Percentiles rank a stretch among this genome's conserved stretches.
phyloP scores from a whole-genome alignment of 2,329 filamentous ascomycete species.

The Alternaria dauci region DNA sequence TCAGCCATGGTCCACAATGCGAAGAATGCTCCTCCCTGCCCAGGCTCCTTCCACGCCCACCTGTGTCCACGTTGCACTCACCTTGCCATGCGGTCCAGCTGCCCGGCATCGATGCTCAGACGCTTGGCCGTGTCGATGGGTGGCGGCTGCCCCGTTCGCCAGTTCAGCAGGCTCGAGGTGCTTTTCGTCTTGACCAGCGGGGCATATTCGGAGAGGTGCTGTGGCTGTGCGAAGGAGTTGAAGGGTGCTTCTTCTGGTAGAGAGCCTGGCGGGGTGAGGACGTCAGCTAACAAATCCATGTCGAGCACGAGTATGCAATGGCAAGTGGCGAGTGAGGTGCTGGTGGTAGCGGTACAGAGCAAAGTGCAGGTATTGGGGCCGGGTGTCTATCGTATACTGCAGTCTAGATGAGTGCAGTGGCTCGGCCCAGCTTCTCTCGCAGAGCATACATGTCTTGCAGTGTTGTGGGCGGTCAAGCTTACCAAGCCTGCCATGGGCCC shows the following conservation, averaged over 20 bases:
- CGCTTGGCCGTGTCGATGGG: constrained; percentile 67
- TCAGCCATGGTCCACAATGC: constrained; percentile 20
- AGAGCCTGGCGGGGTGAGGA: constrained; percentile 43
- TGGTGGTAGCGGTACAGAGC: background rate
- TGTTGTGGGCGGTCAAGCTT: constrained; percentile 9
- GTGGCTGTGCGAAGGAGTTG: constrained; percentile 28
- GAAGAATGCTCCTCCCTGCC: constrained; percentile 11
- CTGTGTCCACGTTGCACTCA: constrained; percentile 55
- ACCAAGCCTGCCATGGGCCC: constrained; percentile 2
- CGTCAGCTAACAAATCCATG: constrained; percentile 40
- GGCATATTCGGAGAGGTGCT: constrained; percentile 40
- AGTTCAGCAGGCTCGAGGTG: constrained; percentile 57
- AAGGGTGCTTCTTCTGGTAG: constrained; percentile 43
- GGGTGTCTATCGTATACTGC: constrained; percentile 2
- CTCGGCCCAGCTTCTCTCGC: constrained; percentile 5
- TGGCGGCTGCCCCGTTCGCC: constrained; percentile 43
- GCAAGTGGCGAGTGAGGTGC: background rate
- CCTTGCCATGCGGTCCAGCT: constrained; percentile 76
- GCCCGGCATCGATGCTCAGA: constrained; percentile 78
- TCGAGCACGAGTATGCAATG: constrained; percentile 4
- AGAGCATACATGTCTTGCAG: constrained; percentile 4
- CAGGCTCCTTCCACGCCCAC: background rate
- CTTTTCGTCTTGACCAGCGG: constrained; percentile 59
- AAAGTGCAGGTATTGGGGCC: background rate
- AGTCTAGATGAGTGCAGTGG: constrained; percentile 1